Base-by-base conservation (phyloP, 352 stramenopile genomes). In the Pythium volutum region DNA sequence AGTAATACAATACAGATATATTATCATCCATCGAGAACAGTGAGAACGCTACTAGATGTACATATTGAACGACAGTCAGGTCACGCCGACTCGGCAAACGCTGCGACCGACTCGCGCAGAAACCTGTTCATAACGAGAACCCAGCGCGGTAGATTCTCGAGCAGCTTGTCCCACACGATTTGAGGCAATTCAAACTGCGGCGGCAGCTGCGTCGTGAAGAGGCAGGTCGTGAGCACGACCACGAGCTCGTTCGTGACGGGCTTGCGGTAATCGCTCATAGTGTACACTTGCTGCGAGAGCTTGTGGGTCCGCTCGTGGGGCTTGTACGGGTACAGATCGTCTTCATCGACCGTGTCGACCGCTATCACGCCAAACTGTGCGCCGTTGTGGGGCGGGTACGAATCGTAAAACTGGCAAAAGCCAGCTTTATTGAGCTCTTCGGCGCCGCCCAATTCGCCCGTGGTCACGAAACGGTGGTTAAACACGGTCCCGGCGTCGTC, bases 321-420 rank as follows among this genome's bases (percentile, higher is more conserved):
- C 12, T 46, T 31, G 56, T 87, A 87, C 33, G 75, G 77, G 33
- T 84, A 73, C 34, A 87, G 41, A 25, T 79, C 73, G 62, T 87
- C 75, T 14, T 72, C 54, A 31, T 84, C 75, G 16, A 87, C 76
- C 2, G 42, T 66, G 48, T 83, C 66, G 10, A 70, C 52, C 6
- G 70, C 57, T 10, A 80, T 57, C 26, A 84, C 55, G 4, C 62
- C 77, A 33, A 69, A 48, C 16, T 74, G 66, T 5, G 66, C 55
- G 26, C 57, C 54, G 2, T 54, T 54, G 18, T 58, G 34, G n/a
- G 59, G n/a, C 20, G 42, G 29, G 48, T 42, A 41, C 49, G 74
- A 26, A 51, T 67, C 67, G 39, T 74, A 70, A 23, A 73, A 87
- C 20, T 78, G 52, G 20, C 66, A 49, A 41, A 66, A 65, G 29